A percentile compares a stretch with the other conserved stretches of the same genome.
Evolutionary conservation across 2,329 filamentous ascomycete species (phyloP).

Genomic region (Ceratocystis destructans): DNA sequence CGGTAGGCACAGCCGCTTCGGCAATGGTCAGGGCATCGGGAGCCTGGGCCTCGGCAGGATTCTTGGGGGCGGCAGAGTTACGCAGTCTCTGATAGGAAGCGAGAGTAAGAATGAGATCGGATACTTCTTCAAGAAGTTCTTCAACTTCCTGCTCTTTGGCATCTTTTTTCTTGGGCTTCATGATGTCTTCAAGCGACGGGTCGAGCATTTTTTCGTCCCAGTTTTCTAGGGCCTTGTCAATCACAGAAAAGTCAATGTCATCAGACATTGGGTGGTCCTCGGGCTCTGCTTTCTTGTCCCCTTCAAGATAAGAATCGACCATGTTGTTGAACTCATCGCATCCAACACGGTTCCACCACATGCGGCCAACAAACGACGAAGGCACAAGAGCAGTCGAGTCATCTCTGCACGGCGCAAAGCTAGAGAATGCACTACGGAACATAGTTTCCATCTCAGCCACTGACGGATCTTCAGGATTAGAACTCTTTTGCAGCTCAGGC

Average conservation of each 20-base stretch:
- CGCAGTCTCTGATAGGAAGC: constrained; percentile 69
- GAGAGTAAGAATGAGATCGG: constrained; percentile 61
- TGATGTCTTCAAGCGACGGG: constrained; percentile 40
- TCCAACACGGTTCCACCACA: constrained; percentile 67
- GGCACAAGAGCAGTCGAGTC: constrained; percentile 58
- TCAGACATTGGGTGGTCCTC: constrained; percentile 27
- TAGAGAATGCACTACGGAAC: constrained; percentile 65
- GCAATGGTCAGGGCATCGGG: constrained; percentile 56
- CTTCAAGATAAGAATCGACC: constrained; percentile 39
- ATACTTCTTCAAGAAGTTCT: constrained; percentile 59
- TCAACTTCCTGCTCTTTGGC: constrained; percentile 54
- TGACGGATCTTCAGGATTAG: constrained; percentile 54
- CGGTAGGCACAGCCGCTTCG: constrained; percentile 51
- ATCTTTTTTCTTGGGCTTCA: constrained; percentile 37
- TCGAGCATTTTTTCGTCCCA: constrained; percentile 47
- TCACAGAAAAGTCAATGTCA: constrained; percentile 38
- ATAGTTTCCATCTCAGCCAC: constrained; percentile 54
- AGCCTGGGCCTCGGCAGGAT: constrained; percentile 47
- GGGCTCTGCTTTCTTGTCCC: constrained; percentile 25
- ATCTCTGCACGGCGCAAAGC: constrained; percentile 64
- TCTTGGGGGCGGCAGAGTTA: constrained; percentile 51
- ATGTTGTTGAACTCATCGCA: constrained; percentile 51
- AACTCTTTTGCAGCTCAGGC: constrained; percentile 39
- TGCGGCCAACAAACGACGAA: constrained; percentile 49
- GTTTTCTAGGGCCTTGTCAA: constrained; percentile 42